A percentile compares a stretch with the other conserved stretches of the same genome.
phyloP scores from a whole-genome alignment of 805 yeast species.

The Lipomyces chichibuensis region DNA sequence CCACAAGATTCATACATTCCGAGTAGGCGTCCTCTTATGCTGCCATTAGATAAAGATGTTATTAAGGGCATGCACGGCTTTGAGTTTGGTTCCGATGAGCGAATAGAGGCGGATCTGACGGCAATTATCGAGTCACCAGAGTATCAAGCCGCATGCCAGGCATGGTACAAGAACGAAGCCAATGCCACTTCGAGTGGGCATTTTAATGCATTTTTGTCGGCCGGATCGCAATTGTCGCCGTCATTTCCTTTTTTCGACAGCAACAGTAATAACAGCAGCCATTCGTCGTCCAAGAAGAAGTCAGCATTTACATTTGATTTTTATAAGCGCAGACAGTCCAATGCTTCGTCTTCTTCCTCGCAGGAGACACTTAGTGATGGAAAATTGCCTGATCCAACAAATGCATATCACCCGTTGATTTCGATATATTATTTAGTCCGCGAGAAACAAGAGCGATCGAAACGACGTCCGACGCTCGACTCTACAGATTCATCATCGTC shows the following conservation, averaged over 20 bases:
- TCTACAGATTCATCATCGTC: slow-evolving; percentile 13
- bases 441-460: slow-evolving; percentile 50
- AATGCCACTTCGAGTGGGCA: not conserved
- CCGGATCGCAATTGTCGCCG: slow-evolving; percentile 10
- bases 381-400: slow-evolving; percentile 70
- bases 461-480: slow-evolving; percentile 31
- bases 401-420: slow-evolving; percentile 83
- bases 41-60: slow-evolving; percentile 69
- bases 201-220: slow-evolving; percentile 13
- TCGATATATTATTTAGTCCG: slow-evolving; percentile 84
- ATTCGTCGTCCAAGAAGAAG: slow-evolving; percentile 17
- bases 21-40: slow-evolving; percentile 68
- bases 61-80: slow-evolving; percentile 73
- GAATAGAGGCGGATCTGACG: slow-evolving; percentile 59
- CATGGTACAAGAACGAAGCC: slow-evolving; percentile 58
- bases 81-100: slow-evolving; percentile 74
- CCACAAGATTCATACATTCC: slow-evolving; percentile 75
- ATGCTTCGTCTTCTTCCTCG: slow-evolving; percentile 24
- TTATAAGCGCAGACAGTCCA: slow-evolving; percentile 34
- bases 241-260: slow-evolving; percentile 20
- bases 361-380: slow-evolving; percentile 32
- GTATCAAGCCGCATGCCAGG: slow-evolving; percentile 63
- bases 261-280: not conserved
- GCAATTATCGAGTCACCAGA: slow-evolving; percentile 62
- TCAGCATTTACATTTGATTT: slow-evolving; percentile 35